A percentile compares a stretch with the other conserved stretches of the same genome.
phyloP scores from a whole-genome alignment of 2,329 filamentous ascomycete genomes.

The Falciphora oryzae region DNA sequence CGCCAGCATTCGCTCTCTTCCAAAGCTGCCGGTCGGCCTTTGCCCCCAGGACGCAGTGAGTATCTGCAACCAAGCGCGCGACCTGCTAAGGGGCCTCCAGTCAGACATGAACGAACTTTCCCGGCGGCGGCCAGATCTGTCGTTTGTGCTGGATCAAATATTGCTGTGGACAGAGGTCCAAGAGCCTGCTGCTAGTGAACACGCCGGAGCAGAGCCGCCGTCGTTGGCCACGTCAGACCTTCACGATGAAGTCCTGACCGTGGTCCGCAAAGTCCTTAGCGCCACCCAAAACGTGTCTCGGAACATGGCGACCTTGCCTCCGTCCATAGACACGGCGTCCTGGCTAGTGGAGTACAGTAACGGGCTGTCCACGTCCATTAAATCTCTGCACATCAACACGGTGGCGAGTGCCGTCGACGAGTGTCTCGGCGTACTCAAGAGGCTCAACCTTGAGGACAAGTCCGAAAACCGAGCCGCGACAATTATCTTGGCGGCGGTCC shows the following conservation, averaged over 20 bases:
- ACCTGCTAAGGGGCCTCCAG: constrained; percentile 31
- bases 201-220: not conserved
- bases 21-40: constrained; percentile 46
- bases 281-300: constrained; percentile 68
- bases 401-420: constrained; percentile 39
- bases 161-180: constrained; percentile 51
- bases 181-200: constrained; percentile 16
- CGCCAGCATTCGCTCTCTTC: constrained; percentile 34
- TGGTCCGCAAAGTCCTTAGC: constrained; percentile 73
- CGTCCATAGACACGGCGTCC: constrained; percentile 52
- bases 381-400: constrained; percentile 52
- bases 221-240: not conserved
- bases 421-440: constrained; percentile 31
- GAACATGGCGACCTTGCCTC: constrained; percentile 46
- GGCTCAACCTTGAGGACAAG: constrained; percentile 31
- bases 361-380: constrained; percentile 46
- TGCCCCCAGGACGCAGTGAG: constrained; percentile 31
- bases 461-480: constrained; percentile 39
- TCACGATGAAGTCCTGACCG: constrained; percentile 46
- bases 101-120: constrained; percentile 36
- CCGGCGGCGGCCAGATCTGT: constrained; percentile 49
- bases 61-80: constrained; percentile 29
- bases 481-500: constrained; percentile 53
- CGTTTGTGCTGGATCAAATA: constrained; percentile 62
- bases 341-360: constrained; percentile 58